Evolutionary conservation across 805 yeast genomes (phyloP).

Genomic region (Helenozyma rhizophorensis): DNA sequence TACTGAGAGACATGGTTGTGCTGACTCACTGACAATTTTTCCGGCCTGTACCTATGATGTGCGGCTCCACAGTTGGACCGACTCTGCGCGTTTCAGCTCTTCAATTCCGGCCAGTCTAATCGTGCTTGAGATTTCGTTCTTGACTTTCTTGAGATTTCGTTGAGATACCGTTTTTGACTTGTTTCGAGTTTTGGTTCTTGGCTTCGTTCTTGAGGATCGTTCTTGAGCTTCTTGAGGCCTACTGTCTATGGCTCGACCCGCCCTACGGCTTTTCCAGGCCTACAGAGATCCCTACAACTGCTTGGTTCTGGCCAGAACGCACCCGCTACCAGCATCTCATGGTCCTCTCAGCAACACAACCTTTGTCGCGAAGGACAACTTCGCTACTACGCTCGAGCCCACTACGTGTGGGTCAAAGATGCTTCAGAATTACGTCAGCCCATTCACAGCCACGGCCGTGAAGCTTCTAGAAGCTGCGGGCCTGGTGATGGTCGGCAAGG

Average conservation of each 20-base stretch:
- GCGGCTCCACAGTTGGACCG: too few relatives aligned
- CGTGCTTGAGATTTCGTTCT: too few relatives aligned
- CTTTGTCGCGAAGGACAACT: conserved; percentile 66
- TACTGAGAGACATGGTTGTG: conserved; percentile 11
- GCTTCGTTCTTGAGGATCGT: too few relatives aligned
- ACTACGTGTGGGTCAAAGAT: conserved; percentile 80
- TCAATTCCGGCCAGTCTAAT: too few relatives aligned
- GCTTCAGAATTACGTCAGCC: conserved; percentile 58
- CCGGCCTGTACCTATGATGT: too few relatives aligned
- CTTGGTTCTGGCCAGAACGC: conserved; percentile 1
- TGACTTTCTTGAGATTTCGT: too few relatives aligned
- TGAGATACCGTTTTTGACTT: too few relatives aligned
- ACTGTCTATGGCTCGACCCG: too few relatives aligned
- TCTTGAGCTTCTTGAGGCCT: too few relatives aligned
- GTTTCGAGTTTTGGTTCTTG: too few relatives aligned
- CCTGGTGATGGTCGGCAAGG: conserved; percentile 62
- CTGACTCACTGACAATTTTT: neutral
- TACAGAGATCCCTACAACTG: conserved; percentile 12
- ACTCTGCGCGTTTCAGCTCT: too few relatives aligned
- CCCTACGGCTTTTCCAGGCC: conserved; percentile 2
- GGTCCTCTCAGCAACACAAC: conserved; percentile 5
- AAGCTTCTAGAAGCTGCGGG: conserved; percentile 50
- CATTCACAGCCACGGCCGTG: conserved; percentile 77
- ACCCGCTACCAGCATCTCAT: neutral
- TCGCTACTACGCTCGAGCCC: conserved; percentile 54